These are phyloP conservation scores for Pulveroboletus sp. DNA, from an alignment of 768 basidiomycete genomes.

Conservation along the genomic window DNA sequence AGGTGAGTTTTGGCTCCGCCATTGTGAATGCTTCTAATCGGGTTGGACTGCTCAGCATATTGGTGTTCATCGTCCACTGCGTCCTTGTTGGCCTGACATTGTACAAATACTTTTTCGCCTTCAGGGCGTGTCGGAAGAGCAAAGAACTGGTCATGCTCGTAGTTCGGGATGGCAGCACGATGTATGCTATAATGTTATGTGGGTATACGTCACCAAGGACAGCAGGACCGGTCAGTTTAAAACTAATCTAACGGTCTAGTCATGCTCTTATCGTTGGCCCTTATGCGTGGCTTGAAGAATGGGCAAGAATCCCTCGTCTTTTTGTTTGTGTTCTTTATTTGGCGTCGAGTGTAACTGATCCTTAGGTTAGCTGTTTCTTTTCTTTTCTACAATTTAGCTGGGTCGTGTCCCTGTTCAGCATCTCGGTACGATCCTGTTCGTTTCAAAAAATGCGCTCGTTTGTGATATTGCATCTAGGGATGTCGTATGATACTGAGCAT, in stretches of 20 bases:
- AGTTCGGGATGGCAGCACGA: slow-evolving; percentile 13
- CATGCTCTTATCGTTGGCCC: background rate
- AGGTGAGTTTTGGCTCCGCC: background rate
- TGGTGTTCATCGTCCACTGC: slow-evolving; percentile 14
- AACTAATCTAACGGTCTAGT: slow-evolving; percentile 4
- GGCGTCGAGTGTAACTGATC: background rate
- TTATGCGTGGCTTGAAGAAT: background rate
- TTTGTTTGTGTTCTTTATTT: slow-evolving; percentile 8
- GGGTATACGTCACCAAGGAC: background rate
- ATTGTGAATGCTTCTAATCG: background rate
- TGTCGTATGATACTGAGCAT: slow-evolving; percentile 24
- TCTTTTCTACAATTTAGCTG: slow-evolving; percentile 7
- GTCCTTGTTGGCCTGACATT: slow-evolving; percentile 12
- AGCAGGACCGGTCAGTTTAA: too few species aligned
- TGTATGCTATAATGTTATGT: slow-evolving; percentile 8
- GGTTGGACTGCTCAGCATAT: slow-evolving; percentile 1
- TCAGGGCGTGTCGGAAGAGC: slow-evolving; percentile 15
- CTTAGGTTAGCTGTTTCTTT: background rate
- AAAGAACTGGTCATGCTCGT: slow-evolving; percentile 19
- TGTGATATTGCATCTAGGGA: slow-evolving; percentile 10
- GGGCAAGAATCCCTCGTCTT: background rate
- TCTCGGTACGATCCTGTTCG: slow-evolving; percentile 5
- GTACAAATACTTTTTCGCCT: slow-evolving; percentile 16
- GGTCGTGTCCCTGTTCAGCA: slow-evolving; percentile 9
- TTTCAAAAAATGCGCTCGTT: background rate